A percentile compares a stretch with the other conserved stretches of the same genome.
phyloP scores from a whole-genome alignment of 2,329 filamentous ascomycete genomes.

The Paracorniculantispora psalliotae region DNA sequence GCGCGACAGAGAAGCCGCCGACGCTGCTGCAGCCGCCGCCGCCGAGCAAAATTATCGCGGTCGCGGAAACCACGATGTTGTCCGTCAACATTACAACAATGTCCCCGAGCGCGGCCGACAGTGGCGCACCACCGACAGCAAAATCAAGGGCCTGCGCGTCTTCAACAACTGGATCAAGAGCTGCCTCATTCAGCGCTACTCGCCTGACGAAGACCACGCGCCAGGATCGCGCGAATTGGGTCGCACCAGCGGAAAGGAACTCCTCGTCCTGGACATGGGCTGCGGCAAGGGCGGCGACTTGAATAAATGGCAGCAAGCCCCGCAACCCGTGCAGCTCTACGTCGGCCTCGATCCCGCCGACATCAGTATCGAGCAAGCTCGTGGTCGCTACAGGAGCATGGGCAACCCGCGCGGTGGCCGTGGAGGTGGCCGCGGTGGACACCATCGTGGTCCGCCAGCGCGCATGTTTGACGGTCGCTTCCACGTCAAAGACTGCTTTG shows the following conservation, averaged over 20 bases:
- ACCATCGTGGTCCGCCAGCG: constrained; percentile 36
- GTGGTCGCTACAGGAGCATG: constrained; percentile 77
- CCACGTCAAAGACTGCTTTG: constrained; percentile 87
- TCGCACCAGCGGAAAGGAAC: constrained; percentile 48
- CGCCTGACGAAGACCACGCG: constrained; percentile 68
- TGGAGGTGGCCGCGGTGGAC: constrained; percentile 41
- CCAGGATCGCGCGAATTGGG: constrained; percentile 54
- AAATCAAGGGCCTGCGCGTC: constrained; percentile 87
- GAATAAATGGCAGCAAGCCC: constrained; percentile 91
- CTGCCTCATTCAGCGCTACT: constrained; percentile 94
- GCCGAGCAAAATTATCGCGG: constrained; percentile 36
- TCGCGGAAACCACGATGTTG: constrained; percentile 70
- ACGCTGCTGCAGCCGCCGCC: constrained; percentile 31
- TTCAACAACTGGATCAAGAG: constrained; percentile 99
- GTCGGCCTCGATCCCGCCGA: constrained; percentile 92
- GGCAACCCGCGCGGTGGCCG: constrained; percentile 53
- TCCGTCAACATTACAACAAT: constrained; percentile 91
- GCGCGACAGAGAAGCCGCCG: constrained; percentile 42
- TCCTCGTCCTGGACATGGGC: constrained; percentile 87
- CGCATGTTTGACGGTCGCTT: constrained; percentile 82
- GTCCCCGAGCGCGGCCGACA: constrained; percentile 90
- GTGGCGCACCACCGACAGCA: constrained; percentile 89
- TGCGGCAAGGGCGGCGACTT: constrained; percentile 96
- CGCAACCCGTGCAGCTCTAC: constrained; percentile 86
- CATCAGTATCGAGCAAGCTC: constrained; percentile 84